Conservation (phyloP, 2,329 filamentous ascomycete species). For the Colletotrichum magnum region DNA sequence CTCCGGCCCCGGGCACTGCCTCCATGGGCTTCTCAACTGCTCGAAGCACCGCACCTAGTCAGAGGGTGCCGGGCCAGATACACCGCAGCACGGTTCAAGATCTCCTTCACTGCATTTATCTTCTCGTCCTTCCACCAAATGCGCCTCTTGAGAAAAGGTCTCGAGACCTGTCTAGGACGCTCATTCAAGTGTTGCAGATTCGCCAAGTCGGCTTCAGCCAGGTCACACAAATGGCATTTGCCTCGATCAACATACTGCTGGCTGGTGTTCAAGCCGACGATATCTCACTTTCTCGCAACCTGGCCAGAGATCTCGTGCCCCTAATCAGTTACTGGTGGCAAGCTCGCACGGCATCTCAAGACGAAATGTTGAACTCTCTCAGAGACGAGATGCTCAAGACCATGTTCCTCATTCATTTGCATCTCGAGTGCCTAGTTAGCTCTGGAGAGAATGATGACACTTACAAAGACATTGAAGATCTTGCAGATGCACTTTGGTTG, state of each 20-base stretch:
- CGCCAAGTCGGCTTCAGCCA: constrained; percentile 71
- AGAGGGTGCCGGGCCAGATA: constrained; percentile 43
- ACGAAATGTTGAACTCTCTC: constrained; percentile 72
- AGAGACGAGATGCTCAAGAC: constrained; percentile 84
- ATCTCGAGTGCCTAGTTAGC: constrained; percentile 70
- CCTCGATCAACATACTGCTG: constrained; percentile 80
- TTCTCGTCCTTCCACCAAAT: constrained; percentile 75
- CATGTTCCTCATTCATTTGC: constrained; percentile 75
- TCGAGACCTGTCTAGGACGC: constrained; percentile 67
- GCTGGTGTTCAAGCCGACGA: constrained; percentile 77
- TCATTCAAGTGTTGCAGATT: constrained; percentile 74
- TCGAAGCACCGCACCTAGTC: constrained; percentile 42
- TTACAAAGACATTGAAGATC: constrained; percentile 69
- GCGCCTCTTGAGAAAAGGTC: constrained; percentile 74
- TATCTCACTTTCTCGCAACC: constrained; percentile 70
- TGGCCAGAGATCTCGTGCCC: constrained; percentile 75
- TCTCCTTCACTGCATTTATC: constrained; percentile 75
- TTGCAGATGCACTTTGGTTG: constrained; percentile 78
- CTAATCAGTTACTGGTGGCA: constrained; percentile 84
- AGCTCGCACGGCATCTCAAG: constrained; percentile 73
- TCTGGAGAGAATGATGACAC: constrained; percentile 57
- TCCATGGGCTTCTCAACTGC: constrained; percentile 49
- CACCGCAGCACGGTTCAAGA: constrained; percentile 54
- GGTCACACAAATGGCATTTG: constrained; percentile 81
- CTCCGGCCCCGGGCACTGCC: constrained; percentile 59